phyloP scores from a whole-genome alignment of 257 asterid genomes.

The Paraleonurus japonicus region DNA sequence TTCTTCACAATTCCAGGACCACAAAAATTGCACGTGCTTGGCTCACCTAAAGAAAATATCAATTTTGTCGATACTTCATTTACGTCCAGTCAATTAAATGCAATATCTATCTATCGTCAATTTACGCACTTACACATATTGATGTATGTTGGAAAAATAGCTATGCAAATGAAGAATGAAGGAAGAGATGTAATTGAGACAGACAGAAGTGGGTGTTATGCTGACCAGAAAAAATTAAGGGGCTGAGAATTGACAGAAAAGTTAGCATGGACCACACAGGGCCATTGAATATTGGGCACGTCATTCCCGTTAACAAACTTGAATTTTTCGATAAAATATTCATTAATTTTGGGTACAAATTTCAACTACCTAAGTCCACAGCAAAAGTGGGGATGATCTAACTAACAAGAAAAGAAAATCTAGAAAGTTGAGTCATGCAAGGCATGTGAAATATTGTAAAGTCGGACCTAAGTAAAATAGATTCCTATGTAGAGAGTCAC shows the following conservation, averaged over 20 bases:
- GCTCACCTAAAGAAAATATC: background rate
- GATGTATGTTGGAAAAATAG: background rate
- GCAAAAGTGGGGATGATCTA: background rate
- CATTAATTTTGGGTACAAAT: background rate
- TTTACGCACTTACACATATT: background rate
- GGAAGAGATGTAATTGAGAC: background rate
- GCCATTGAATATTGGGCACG: conserved; percentile 35
- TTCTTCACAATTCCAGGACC: conserved; percentile 17
- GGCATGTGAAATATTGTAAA: conserved; percentile 25
- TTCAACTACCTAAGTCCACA: background rate
- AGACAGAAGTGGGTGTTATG: background rate
- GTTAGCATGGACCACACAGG: conserved; percentile 33
- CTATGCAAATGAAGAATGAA: background rate
- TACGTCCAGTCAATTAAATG: background rate
- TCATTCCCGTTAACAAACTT: conserved; percentile 10
- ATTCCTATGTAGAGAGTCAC: conserved; percentile 8
- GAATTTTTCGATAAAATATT: background rate
- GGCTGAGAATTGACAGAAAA: background rate
- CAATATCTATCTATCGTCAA: no score
- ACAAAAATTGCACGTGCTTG: conserved; percentile 22
- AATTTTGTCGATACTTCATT: background rate
- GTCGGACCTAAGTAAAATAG: background rate
- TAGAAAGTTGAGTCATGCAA: conserved; percentile 8
- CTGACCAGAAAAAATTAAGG: background rate
- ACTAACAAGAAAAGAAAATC: background rate